phyloP scores from a whole-genome alignment of 225 moss, liverwort and hornwort genomes.

The Lunularia cruciata region DNA sequence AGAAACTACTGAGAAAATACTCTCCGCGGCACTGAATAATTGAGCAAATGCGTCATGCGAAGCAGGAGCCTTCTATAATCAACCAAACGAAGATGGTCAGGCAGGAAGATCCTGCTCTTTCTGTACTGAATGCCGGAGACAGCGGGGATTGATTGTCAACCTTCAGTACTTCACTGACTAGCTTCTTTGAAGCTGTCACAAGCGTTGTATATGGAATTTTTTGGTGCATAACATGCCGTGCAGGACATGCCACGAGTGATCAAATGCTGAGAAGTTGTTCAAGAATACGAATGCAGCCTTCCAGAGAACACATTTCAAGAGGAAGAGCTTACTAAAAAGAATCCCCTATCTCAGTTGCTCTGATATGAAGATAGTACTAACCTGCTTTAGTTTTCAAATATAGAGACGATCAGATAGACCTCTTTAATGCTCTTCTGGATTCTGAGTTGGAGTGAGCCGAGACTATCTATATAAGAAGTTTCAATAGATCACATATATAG shows the following conservation, averaged over 20 bases:
- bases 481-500: too few species aligned
- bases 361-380: neutral
- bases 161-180: too few species aligned
- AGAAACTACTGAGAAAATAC: neutral
- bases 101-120: slow-evolving; percentile 12
- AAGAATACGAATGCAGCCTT: too few species aligned
- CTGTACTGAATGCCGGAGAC: neutral
- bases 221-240: too few species aligned
- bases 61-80: slow-evolving; percentile 12
- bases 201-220: too few species aligned
- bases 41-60: slow-evolving; percentile 17
- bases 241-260: too few species aligned
- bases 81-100: slow-evolving; percentile 8
- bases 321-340: too few species aligned
- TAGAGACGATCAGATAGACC: neutral
- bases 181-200: too few species aligned
- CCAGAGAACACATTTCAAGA: too few species aligned
- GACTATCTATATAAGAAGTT: too few species aligned
- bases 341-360: neutral
- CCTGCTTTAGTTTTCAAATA: neutral
- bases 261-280: too few species aligned
- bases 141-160: too few species aligned
- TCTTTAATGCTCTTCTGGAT: neutral
- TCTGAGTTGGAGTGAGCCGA: neutral
- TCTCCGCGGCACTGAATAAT: slow-evolving; percentile 6